These are phyloP conservation scores for Blakeslea trispora DNA, from an alignment of 371 early-diverging fungal genomes.

Conservation along the genomic window DNA sequence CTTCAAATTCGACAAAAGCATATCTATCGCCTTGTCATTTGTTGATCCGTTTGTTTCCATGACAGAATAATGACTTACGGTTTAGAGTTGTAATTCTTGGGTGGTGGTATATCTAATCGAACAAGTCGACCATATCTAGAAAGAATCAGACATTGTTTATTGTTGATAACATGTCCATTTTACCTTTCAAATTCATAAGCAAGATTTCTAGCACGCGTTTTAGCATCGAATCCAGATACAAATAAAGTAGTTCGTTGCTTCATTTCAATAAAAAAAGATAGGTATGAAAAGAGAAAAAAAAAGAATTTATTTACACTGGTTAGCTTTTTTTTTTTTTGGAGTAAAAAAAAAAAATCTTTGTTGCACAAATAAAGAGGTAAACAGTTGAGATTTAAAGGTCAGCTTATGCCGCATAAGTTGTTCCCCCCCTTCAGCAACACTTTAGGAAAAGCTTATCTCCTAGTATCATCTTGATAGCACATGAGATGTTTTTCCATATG, in stretches of 20 bases:
- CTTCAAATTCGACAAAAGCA: slow-evolving; percentile 94
- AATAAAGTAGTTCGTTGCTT: slow-evolving; percentile 60
- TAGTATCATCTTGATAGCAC: no score
- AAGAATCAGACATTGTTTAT: no score
- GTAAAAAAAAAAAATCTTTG: no score
- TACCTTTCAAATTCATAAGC: slow-evolving; percentile 88
- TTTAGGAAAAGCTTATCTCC: no score
- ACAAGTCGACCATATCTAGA: slow-evolving; percentile 79
- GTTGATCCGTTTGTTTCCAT: background rate
- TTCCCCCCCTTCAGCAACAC: no score
- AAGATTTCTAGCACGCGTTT: slow-evolving; percentile 75
- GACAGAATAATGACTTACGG: slow-evolving; percentile 56
- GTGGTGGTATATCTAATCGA: slow-evolving; percentile 86
- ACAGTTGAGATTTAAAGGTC: no score
- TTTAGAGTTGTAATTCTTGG: slow-evolving; percentile 58
- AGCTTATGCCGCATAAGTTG: no score
- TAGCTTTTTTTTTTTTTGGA: no score
- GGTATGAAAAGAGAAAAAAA: slow-evolving; percentile 1
- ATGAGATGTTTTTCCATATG: no score
- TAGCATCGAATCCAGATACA: slow-evolving; percentile 71
- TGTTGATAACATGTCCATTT: no score
- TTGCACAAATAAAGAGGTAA: no score
- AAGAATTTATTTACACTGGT: background rate
- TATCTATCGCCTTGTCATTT: slow-evolving; percentile 50
- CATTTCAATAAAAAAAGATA: slow-evolving; percentile 2